Conservation (phyloP, 768 basidiomycete genomes). For the Pleurotus citrinopileatus region DNA sequence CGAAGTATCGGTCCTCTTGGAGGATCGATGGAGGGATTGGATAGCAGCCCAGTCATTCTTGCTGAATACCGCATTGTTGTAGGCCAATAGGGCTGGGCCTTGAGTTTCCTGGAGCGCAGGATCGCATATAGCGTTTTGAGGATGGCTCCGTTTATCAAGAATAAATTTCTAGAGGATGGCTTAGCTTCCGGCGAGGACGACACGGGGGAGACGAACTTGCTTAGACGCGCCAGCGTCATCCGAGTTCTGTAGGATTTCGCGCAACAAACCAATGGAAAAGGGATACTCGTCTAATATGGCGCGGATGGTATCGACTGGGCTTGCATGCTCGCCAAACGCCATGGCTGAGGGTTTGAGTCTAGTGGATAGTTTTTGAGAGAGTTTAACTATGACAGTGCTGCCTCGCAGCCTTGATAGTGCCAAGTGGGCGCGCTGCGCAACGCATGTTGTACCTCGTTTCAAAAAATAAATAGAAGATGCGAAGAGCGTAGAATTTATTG, state of each 20-base stretch:
- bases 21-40: conserved; percentile 30
- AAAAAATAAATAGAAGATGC: too few relatives aligned
- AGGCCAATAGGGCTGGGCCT: conserved; percentile 45
- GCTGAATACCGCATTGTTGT: conserved; percentile 40
- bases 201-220: conserved; percentile 29
- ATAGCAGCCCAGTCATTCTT: conserved; percentile 44
- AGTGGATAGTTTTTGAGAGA: too few relatives aligned
- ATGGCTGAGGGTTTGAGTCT: background rate
- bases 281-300: conserved; percentile 42
- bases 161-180: conserved; percentile 33
- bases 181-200: background rate
- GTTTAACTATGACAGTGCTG: too few relatives aligned
- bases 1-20: conserved; percentile 43
- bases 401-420: too few relatives aligned
- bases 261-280: conserved; percentile 39
- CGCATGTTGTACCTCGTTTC: background rate
- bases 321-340: background rate
- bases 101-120: conserved; percentile 27
- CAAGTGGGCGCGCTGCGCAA: background rate
- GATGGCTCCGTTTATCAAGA: conserved; percentile 35
- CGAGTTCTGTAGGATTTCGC: conserved; percentile 47
- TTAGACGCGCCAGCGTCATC: conserved; percentile 46
- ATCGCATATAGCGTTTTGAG: conserved; percentile 21
- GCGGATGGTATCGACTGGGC: conserved; percentile 16
- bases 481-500: too few relatives aligned